Percentiles rank a stretch among this genome's conserved stretches.
Conservation (phyloP, 257 asterid species). For the Fraxinus anomala region DNA sequence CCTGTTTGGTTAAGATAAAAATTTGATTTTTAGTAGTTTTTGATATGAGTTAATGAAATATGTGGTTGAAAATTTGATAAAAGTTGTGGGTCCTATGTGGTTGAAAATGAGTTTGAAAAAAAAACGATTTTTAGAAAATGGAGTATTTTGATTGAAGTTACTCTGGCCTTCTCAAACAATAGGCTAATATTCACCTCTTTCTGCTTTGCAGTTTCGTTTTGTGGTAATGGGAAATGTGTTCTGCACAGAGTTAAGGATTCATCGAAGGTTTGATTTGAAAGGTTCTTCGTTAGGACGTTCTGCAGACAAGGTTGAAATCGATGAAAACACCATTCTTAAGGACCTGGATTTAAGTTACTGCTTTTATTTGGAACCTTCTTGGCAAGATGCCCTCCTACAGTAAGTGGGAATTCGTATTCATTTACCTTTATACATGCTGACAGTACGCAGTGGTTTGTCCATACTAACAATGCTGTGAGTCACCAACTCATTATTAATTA, state of each 20-base stretch:
- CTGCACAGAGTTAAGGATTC: constrained; percentile 94
- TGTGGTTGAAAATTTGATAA: no score
- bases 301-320: constrained; percentile 86
- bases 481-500: not conserved
- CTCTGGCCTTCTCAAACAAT: constrained; percentile 7
- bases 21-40: no score
- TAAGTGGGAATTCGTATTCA: constrained; percentile 42
- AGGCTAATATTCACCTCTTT: constrained; percentile 8
- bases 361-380: constrained; percentile 89
- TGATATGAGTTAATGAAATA: no score
- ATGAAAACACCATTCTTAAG: constrained; percentile 89
- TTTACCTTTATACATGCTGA: not conserved
- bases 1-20: no score
- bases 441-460: not conserved
- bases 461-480: not conserved
- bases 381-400: constrained; percentile 74
- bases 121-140: no score
- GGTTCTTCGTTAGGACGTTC: constrained; percentile 98
- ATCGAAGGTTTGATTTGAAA: constrained; percentile 87
- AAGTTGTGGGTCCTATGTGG: no score
- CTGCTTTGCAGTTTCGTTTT: constrained; percentile 75
- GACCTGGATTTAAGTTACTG: constrained; percentile 95
- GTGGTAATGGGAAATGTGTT: constrained; percentile 99
- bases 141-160: constrained; percentile 12
- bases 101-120: no score